phyloP scores from a whole-genome alignment of 2,329 filamentous ascomycete species.

The Beauveria asiatica region DNA sequence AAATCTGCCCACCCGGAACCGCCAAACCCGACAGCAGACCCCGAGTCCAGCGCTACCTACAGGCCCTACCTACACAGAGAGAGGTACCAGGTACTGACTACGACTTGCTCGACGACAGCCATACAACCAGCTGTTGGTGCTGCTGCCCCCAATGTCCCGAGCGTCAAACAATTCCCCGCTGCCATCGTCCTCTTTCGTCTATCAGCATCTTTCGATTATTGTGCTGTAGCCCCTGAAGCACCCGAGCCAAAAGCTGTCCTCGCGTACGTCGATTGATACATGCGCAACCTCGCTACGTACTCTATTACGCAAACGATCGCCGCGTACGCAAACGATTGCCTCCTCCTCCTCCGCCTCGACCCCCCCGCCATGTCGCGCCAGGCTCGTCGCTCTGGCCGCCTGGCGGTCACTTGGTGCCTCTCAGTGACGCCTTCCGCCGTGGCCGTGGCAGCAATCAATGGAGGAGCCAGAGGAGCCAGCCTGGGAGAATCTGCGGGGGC shows the following conservation, averaged over 20 bases:
- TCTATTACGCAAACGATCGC: no score
- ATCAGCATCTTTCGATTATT: neutral
- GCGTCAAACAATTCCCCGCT: neutral
- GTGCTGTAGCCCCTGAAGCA: no score
- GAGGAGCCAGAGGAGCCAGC: neutral
- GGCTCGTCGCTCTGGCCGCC: slow-evolving; percentile 3
- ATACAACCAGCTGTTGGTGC: neutral
- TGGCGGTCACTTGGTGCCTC: slow-evolving; percentile 6
- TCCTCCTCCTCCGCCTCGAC: neutral
- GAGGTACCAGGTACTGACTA: no score
- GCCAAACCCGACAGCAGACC: neutral
- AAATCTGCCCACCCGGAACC: neutral
- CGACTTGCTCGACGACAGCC: no score
- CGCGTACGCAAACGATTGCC: neutral
- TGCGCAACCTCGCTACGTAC: no score
- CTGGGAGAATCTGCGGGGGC: neutral
- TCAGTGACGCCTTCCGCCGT: slow-evolving; percentile 7
- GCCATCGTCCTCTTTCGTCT: neutral
- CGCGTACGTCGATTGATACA: no score
- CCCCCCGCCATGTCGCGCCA: slow-evolving; percentile 6
- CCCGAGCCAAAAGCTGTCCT: no score
- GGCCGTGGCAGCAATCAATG: neutral
- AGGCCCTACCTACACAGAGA: no score
- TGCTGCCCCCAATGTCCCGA: neutral
- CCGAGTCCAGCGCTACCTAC: no score